Base-by-base conservation (phyloP, 352 stramenopile species). In the Globisporangium megalacanthum region DNA sequence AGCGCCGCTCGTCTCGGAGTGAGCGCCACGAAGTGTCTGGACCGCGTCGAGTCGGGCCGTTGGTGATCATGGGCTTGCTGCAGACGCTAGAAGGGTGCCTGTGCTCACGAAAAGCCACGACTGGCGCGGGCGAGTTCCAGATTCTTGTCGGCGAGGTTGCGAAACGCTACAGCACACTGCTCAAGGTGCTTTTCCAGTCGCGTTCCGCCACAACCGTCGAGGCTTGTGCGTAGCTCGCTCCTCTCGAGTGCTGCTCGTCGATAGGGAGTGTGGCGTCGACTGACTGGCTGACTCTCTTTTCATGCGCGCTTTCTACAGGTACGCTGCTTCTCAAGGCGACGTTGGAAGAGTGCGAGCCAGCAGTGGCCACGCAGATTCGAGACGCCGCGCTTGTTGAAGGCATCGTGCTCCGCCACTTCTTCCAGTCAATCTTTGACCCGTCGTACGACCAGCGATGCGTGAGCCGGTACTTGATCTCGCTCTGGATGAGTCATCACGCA, bases 401-500 rank as follows among this genome's bases (percentile, higher is more conserved):
- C 5, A 92, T 97, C 20, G 75, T 98, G 15, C 66, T 99, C 41
- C 82, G 91, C 7, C 91, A 98, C 57, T 92, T 98, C 20, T 95
- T 95, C 37, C 89, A 97, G 55, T 86, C 88, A 0, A 70, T 98
- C 22, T 98, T 98, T 60, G 91, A 96, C 52, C 68, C 89, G 11
- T 89, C 83, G n/a, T 95, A 89, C 54, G 90, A 97, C 50, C 89
- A 98, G 63, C 76, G 94, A 13, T 97, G 90, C 50, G 83, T 98
- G 8, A 97, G 80, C 60, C 85, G 95, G 37, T 98, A 97, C 70
- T 64, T 98, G n/a, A 94, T 97, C 17, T 96, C 88, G 15, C 65
- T 98, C 11, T 99, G 93, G 92, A 95, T 98, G 82, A 95, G 86
- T 46, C 87, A 97, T 53, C 80, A 97, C 48, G 66, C 73, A 31